A percentile compares a stretch with the other conserved stretches of the same genome.
phyloP scores from a whole-genome alignment of 768 basidiomycete species.

The Hortiboletus flavorubellus region DNA sequence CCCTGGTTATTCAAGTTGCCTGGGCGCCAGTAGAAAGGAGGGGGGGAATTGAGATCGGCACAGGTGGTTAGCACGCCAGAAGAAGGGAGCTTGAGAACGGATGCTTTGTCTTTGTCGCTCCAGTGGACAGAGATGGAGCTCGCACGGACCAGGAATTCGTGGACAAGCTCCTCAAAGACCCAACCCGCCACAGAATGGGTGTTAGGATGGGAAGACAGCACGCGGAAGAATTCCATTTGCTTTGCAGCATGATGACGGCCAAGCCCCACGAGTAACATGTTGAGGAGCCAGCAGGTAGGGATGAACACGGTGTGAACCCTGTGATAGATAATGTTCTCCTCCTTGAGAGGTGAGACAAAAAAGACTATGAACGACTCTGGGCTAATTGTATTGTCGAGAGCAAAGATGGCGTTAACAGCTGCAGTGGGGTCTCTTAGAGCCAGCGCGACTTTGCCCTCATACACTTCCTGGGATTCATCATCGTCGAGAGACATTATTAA shows the following conservation, averaged over 20 bases:
- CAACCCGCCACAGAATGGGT: not conserved
- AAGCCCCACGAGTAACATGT: not conserved
- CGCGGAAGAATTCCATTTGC: not conserved
- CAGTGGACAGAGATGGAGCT: not conserved
- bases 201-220: not conserved
- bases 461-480: too few species aligned
- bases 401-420: too few species aligned
- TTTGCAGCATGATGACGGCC: not conserved
- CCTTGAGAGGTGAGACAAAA: too few species aligned
- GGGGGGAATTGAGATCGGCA: not conserved
- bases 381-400: too few species aligned
- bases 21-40: not conserved
- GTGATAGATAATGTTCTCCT: too few species aligned
- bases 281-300: not conserved
- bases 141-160: not conserved
- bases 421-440: too few species aligned
- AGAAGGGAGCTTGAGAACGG: not conserved
- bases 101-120: not conserved
- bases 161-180: not conserved
- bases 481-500: too few species aligned
- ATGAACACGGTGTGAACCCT: not conserved
- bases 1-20: not conserved
- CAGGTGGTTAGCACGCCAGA: too few species aligned
- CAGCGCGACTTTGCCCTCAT: too few species aligned
- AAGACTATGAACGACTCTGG: too few species aligned